Percentiles rank a stretch among this genome's conserved stretches.
Evolutionary conservation across 345 rosid genomes (phyloP).

Genomic region (Streptanthus diversifolius): DNA sequence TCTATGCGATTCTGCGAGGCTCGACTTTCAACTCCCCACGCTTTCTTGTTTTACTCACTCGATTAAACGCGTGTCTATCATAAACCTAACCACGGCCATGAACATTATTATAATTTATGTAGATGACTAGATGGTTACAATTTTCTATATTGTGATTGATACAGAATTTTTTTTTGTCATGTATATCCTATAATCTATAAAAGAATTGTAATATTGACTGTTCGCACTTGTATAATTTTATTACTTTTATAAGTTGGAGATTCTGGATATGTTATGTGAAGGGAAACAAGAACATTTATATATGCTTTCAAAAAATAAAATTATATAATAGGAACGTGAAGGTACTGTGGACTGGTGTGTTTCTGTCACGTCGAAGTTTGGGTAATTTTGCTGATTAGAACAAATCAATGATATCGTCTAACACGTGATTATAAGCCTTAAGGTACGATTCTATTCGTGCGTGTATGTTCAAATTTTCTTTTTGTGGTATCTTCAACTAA

Average conservation of each 20-base stretch:
- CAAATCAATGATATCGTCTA: background rate
- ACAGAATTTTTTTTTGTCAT: too few species aligned
- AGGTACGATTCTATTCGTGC: background rate
- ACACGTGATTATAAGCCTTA: background rate
- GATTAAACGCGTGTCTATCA: background rate
- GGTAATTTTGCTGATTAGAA: background rate
- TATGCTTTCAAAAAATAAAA: too few species aligned
- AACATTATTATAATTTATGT: background rate
- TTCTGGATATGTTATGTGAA: background rate
- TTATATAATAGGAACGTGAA: background rate
- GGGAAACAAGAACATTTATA: background rate
- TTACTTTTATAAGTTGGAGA: too few species aligned
- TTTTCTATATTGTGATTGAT: background rate
- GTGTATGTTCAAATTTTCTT: background rate
- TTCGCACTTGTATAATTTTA: too few species aligned
- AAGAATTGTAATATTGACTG: too few species aligned
- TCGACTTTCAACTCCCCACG: slow-evolving; percentile 13
- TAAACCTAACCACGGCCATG: too few species aligned
- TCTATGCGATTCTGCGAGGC: slow-evolving; percentile 20
- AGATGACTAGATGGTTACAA: background rate
- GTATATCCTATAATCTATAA: too few species aligned
- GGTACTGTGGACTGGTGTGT: background rate
- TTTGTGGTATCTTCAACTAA: too few species aligned
- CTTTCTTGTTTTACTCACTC: background rate
- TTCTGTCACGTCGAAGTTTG: background rate